phyloP scores from a whole-genome alignment of 1,284 basidiomycete species.

The Cerrena zonata region DNA sequence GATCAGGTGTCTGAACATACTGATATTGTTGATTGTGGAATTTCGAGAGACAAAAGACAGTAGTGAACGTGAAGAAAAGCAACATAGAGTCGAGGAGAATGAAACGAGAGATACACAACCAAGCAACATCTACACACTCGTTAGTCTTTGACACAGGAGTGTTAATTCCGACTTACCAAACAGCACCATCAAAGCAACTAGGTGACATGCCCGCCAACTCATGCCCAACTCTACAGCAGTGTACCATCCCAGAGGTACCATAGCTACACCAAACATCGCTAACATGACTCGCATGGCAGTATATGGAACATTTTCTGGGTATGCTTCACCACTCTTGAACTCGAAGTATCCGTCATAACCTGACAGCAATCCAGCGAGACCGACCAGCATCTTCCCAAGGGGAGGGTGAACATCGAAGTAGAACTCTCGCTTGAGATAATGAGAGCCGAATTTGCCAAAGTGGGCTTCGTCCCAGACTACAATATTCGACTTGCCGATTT shows the following conservation, averaged over 20 bases:
- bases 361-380: conserved; percentile 82
- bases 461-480: conserved; percentile 99
- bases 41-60: conserved; percentile 90
- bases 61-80: conserved; percentile 95
- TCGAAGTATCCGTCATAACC: conserved; percentile 92
- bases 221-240: conserved; percentile 94
- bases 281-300: conserved; percentile 93
- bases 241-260: conserved; percentile 95
- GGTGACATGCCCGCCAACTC: conserved; percentile 83
- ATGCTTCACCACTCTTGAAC: conserved; percentile 87
- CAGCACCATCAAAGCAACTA: conserved; percentile 91
- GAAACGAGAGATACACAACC: conserved; percentile 94
- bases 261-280: conserved; percentile 87
- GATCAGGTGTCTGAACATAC: conserved; percentile 40
- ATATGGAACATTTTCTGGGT: conserved; percentile 84
- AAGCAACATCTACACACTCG: conserved; percentile 73
- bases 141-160: not conserved
- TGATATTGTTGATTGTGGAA: conserved; percentile 95
- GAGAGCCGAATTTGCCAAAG: conserved; percentile 94
- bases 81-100: conserved; percentile 98
- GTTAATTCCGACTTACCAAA: conserved; percentile 52
- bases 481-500: conserved; percentile 80
- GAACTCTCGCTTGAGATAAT: conserved; percentile 94
- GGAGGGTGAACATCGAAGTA: conserved; percentile 98
- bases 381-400: conserved; percentile 97